phyloP scores from a whole-genome alignment of 345 rosid species.

The Toxicodendron radicans region DNA sequence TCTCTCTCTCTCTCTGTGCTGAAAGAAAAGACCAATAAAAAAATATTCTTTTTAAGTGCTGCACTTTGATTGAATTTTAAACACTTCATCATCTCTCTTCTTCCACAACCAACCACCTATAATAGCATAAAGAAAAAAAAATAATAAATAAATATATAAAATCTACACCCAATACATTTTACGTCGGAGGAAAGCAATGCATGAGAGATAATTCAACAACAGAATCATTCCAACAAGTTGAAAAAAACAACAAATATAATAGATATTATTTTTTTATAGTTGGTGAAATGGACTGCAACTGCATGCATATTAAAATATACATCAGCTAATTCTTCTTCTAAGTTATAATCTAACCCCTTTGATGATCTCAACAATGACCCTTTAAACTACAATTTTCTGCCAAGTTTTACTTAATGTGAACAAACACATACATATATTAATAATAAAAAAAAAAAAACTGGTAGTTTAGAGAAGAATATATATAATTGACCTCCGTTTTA shows the following conservation, averaged over 20 bases:
- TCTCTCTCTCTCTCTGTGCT: no score
- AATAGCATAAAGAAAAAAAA: background rate
- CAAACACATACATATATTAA: no score
- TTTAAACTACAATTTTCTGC: background rate
- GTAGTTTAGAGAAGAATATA: no score
- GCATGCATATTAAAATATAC: slow-evolving; percentile 32
- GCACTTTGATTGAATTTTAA: slow-evolving; percentile 45
- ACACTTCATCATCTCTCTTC: slow-evolving; percentile 29
- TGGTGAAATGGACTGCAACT: slow-evolving; percentile 36
- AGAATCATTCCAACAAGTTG: slow-evolving; percentile 58
- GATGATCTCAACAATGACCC: slow-evolving; percentile 5
- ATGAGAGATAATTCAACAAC: slow-evolving; percentile 72
- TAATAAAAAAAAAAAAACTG: no score
- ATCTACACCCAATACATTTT: slow-evolving; percentile 29
- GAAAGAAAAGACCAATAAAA: background rate
- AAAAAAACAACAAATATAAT: slow-evolving; percentile 29
- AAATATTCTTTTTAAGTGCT: slow-evolving; percentile 35
- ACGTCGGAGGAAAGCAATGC: slow-evolving; percentile 94
- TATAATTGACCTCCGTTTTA: background rate
- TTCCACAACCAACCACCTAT: slow-evolving; percentile 30
- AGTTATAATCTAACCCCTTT: no score
- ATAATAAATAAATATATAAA: background rate
- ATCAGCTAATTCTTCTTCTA: background rate
- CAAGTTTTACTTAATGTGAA: background rate
- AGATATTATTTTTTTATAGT: slow-evolving; percentile 23